Percentiles rank a stretch among this genome's conserved stretches.
These are phyloP conservation scores for Hippophae tibetana DNA, from an alignment of 306 rosid genomes.

Conservation along the genomic window DNA sequence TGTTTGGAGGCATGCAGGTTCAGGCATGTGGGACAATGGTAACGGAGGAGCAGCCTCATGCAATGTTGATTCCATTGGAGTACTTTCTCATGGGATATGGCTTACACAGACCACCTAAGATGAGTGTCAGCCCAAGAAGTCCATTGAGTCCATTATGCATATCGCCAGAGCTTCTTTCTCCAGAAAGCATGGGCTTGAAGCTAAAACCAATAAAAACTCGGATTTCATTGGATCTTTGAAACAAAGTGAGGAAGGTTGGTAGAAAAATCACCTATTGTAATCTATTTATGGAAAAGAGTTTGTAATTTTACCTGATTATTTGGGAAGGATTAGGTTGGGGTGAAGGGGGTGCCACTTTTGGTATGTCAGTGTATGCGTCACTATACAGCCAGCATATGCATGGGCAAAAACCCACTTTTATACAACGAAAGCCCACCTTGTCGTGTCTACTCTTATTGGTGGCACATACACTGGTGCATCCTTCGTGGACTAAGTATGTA, in stretches of 20 bases:
- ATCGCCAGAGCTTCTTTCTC: conserved; percentile 85
- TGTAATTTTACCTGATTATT: conserved; percentile 24
- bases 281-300: conserved; percentile 15
- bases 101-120: conserved; percentile 57
- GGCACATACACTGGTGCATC: too few species aligned
- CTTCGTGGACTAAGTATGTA: conserved; percentile 24
- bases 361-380: background rate
- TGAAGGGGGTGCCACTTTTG: too few species aligned
- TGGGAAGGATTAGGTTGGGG: conserved; percentile 8
- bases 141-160: conserved; percentile 91
- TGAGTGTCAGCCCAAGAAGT: conserved; percentile 84
- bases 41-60: conserved; percentile 98
- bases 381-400: too few species aligned
- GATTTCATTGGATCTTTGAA: conserved; percentile 32
- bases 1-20: conserved; percentile 47
- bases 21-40: conserved; percentile 96
- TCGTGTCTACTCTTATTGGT: too few species aligned
- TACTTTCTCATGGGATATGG: conserved; percentile 93
- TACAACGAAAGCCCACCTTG: too few species aligned
- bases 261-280: conserved; percentile 15
- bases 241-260: conserved; percentile 12
- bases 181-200: conserved; percentile 99
- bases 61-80: conserved; percentile 91
- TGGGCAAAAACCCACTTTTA: too few species aligned
- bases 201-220: conserved; percentile 89